Evolutionary conservation across 1,139 yeast species (phyloP), one percentile per base, ranked within the genome.

Genomic region (Yamadazyma conglobata): DNA sequence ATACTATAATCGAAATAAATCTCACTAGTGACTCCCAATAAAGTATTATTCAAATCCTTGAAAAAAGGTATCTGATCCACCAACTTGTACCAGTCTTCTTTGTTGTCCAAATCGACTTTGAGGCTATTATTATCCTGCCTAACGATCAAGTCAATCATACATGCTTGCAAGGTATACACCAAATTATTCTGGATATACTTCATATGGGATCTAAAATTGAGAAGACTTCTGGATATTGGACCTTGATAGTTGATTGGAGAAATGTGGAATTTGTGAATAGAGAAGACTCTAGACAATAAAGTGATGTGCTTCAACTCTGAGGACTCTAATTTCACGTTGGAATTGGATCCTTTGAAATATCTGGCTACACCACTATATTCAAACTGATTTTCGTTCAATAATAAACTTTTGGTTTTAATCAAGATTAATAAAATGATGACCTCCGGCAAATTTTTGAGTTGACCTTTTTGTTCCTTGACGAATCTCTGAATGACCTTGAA

Each of bases 191-290:
- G 67, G 29, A 83, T 58, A 31, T 74, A 73, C 35, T 77, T 70
- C 30, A 81, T 54, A 36, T 79, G 78, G 10, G 88, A 80, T 49
- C 91, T 73, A 51, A 82, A 84, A 25, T 74, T 67, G 33, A 82
- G 60, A 21, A 84, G 62, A 32, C 71, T 68, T 39, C 82, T 69
- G 15, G 85, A 81, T 25, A 83, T 62, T 4, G 91, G 89, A 0
- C 91, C 91, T 35, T 75, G 74, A 49, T 79, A 68, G 39, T 77
- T 77, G 20, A 73, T 69, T 4, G 83, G 79, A 15, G 78, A 76
- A 13, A 71, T 64, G 25, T 64, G 54, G 24, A 79, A 60, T 39
- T 66, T 68, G 36, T 74, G 69, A 26, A 80, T 60, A 2, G 81
- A 64, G 23, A 82, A 73, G 3, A 81, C 58, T 39, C 88, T 64